These are phyloP conservation scores for Acanthamoeba healyi DNA, from an alignment of 208 protist genomes.

Conservation along the genomic window DNA sequence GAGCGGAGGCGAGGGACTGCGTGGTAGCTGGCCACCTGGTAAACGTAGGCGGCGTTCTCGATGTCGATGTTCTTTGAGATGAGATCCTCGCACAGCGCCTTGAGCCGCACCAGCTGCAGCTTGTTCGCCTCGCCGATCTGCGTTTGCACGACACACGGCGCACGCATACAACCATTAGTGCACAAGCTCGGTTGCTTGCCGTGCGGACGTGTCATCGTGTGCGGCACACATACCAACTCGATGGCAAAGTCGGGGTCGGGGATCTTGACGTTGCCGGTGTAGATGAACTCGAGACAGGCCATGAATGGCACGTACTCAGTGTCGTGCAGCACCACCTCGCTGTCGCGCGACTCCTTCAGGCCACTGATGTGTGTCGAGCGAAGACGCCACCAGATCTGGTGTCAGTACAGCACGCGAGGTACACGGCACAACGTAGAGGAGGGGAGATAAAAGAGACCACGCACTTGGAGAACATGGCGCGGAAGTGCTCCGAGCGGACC, in stretches of 20 bases:
- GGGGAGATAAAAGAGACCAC: neutral
- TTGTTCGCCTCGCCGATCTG: constrained; percentile 41
- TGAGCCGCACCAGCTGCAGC: constrained; percentile 28
- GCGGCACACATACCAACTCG: neutral
- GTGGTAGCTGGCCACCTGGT: constrained; percentile 36
- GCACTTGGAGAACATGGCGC: constrained; percentile 42
- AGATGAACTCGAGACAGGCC: constrained; percentile 48
- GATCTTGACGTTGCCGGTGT: neutral
- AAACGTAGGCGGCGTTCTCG: constrained; percentile 48
- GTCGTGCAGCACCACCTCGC: constrained; percentile 23
- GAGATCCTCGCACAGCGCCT: constrained; percentile 32
- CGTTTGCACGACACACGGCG: too few relatives aligned
- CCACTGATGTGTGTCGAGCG: neutral
- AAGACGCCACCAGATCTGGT: neutral
- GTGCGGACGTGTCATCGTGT: neutral
- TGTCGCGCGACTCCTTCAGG: constrained; percentile 35
- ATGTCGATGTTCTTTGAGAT: constrained; percentile 44
- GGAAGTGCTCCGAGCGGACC: constrained; percentile 21
- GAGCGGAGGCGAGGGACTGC: constrained; percentile 12
- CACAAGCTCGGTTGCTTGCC: neutral
- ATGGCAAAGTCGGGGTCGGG: constrained; percentile 34
- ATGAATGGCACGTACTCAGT: constrained; percentile 8
- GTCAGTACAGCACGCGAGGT: neutral
- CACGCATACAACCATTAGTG: neutral
- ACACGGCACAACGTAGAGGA: neutral